These are phyloP conservation scores for Geotrichum armillariae DNA, from an alignment of 1,139 yeast genomes.

Conservation along the genomic window DNA sequence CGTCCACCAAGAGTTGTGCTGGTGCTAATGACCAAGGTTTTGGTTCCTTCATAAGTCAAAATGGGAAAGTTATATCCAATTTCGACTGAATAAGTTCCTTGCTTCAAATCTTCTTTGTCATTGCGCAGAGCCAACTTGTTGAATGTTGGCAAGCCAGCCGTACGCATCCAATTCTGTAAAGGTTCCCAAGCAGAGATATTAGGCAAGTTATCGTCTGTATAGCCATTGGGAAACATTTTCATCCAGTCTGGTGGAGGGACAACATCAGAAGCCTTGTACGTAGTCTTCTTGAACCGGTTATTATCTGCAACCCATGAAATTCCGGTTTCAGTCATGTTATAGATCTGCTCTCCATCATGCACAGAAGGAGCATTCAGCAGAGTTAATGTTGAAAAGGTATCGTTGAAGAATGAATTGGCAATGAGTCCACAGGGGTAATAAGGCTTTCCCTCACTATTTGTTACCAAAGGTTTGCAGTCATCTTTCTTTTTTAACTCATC, in stretches of 20 bases:
- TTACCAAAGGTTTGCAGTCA: conserved; percentile 81
- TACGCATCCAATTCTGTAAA: conserved; percentile 97
- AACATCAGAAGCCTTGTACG: conserved; percentile 66
- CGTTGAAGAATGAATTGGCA: conserved; percentile 92
- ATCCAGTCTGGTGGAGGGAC: conserved; percentile 97
- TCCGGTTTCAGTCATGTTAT: conserved; percentile 61
- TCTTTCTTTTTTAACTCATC: conserved; percentile 68
- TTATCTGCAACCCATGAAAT: conserved; percentile 88
- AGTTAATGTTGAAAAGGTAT: conserved; percentile 60
- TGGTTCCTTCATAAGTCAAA: conserved; percentile 75
- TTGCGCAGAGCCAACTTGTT: conserved; percentile 80
- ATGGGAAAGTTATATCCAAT: conserved; percentile 92
- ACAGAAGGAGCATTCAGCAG: conserved; percentile 43
- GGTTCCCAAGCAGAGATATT: conserved; percentile 76
- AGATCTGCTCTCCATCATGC: conserved; percentile 44
- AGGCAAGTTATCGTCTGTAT: conserved; percentile 80
- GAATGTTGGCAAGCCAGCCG: conserved; percentile 86
- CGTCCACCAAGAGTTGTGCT: conserved; percentile 90
- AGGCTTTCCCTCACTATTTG: conserved; percentile 51
- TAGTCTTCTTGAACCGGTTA: conserved; percentile 75
- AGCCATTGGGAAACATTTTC: conserved; percentile 82
- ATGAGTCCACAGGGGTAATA: conserved; percentile 94
- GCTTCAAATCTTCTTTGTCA: conserved; percentile 57
- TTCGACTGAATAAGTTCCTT: conserved; percentile 70
- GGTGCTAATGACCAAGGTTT: conserved; percentile 76